phyloP scores from a whole-genome alignment of 257 asterid genomes.

The Galeopsis tetrahit region DNA sequence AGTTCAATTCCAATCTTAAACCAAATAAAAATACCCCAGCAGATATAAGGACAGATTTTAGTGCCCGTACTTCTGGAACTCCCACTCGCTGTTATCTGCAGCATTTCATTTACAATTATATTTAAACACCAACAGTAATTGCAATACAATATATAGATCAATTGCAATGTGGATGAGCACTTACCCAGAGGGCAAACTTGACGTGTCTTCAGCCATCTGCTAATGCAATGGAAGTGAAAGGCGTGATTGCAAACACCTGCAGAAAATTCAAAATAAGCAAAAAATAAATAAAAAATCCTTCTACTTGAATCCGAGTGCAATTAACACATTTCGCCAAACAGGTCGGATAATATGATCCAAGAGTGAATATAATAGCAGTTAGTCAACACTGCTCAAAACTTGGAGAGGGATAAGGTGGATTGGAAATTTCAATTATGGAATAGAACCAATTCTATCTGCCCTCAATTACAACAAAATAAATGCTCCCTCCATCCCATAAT shows the following conservation, averaged over 20 bases:
- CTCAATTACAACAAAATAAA: background rate
- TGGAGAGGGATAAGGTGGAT: background rate
- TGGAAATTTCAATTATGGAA: background rate
- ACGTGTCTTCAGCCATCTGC: slow-evolving; percentile 98
- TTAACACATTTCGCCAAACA: background rate
- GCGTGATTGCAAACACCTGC: slow-evolving; percentile 97
- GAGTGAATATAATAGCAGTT: background rate
- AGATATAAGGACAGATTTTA: background rate
- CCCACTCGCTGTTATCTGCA: slow-evolving; percentile 13
- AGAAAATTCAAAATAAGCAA: slow-evolving; percentile 16
- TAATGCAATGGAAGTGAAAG: slow-evolving; percentile 97
- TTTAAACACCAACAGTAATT: background rate
- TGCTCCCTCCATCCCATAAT: no score
- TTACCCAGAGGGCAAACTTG: slow-evolving; percentile 97
- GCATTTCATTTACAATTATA: background rate
- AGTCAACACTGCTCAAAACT: background rate
- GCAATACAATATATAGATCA: background rate
- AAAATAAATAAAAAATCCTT: background rate
- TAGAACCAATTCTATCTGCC: background rate
- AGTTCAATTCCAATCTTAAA: slow-evolving; percentile 2
- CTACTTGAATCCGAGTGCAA: background rate
- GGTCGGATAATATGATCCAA: background rate
- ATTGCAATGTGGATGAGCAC: slow-evolving; percentile 12
- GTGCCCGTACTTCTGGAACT: slow-evolving; percentile 9
- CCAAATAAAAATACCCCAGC: background rate